Evolutionary conservation across 495 filamentous ascomycete genomes (phyloP).

Genomic region (Tricharina praecox): DNA sequence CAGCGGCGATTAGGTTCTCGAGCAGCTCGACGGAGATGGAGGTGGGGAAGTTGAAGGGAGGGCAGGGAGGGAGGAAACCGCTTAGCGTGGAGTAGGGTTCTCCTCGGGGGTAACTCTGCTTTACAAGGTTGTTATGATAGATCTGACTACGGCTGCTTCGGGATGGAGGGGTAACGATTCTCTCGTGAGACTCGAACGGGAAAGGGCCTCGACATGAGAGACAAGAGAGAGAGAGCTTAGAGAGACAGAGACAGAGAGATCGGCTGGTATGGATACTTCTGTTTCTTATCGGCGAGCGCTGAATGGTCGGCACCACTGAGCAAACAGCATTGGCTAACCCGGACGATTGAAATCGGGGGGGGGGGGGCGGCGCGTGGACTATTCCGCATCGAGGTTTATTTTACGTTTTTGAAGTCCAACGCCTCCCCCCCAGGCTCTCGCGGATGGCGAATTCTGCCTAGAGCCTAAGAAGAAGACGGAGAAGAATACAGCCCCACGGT

Average conservation of each 20-base stretch:
- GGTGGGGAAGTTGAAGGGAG: neutral
- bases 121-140: no score
- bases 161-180: no score
- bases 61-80: neutral
- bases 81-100: no score
- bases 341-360: constrained; percentile 4
- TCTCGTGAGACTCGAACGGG: neutral
- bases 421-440: neutral
- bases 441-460: neutral
- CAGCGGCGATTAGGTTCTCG: constrained; percentile 2
- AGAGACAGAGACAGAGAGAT: neutral
- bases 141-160: no score
- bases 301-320: neutral
- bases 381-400: constrained; percentile 6
- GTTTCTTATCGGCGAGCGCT: constrained; percentile 1
- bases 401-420: constrained; percentile 5
- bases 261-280: neutral
- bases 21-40: neutral
- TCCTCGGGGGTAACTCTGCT: no score
- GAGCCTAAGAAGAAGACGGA: no score
- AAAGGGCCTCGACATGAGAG: neutral
- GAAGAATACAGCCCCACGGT: neutral
- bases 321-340: constrained; percentile 5
- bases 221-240: neutral
- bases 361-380: neutral